phyloP scores from a whole-genome alignment of 805 yeast species.

The Lipomyces mesembrius region DNA sequence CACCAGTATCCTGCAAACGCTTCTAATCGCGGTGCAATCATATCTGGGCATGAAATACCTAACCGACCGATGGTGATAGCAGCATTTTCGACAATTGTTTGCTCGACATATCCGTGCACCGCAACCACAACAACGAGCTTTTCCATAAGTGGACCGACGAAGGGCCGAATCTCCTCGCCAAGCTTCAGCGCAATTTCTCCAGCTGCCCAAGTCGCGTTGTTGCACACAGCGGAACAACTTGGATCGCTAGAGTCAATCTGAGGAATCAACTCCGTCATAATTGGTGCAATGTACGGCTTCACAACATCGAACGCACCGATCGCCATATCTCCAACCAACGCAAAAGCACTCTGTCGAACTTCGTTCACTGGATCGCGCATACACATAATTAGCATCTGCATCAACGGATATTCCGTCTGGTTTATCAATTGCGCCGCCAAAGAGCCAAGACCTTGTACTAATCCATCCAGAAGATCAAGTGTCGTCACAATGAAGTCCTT shows the following conservation, averaged over 20 bases:
- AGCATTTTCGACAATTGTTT: slow-evolving; percentile 78
- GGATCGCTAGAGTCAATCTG: slow-evolving; percentile 58
- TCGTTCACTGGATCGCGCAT: slow-evolving; percentile 78
- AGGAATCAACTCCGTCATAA: slow-evolving; percentile 57
- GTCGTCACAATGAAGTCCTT: slow-evolving; percentile 89
- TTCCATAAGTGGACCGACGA: slow-evolving; percentile 58
- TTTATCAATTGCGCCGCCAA: slow-evolving; percentile 41
- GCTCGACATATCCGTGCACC: slow-evolving; percentile 52
- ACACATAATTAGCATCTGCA: slow-evolving; percentile 68
- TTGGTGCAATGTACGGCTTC: slow-evolving; percentile 43
- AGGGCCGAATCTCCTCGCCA: slow-evolving; percentile 55
- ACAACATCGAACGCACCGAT: slow-evolving; percentile 57
- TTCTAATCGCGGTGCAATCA: slow-evolving; percentile 61
- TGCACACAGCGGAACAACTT: slow-evolving; percentile 64
- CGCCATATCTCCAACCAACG: slow-evolving; percentile 87
- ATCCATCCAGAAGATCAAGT: slow-evolving; percentile 86
- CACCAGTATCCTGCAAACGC: slow-evolving; percentile 73
- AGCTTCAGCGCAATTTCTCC: slow-evolving; percentile 81
- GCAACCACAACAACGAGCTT: slow-evolving; percentile 59
- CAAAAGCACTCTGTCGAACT: slow-evolving; percentile 92
- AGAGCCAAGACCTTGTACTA: slow-evolving; percentile 81
- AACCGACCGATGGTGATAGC: slow-evolving; percentile 89
- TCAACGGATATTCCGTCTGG: slow-evolving; percentile 47
- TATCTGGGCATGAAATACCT: slow-evolving; percentile 66
- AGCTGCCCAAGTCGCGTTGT: slow-evolving; percentile 91